A percentile compares a stretch with the other conserved stretches of the same genome.
These are phyloP conservation scores for Metroxylon sagu DNA, from an alignment of 176 grass and related monocot genomes.

Conservation along the genomic window DNA sequence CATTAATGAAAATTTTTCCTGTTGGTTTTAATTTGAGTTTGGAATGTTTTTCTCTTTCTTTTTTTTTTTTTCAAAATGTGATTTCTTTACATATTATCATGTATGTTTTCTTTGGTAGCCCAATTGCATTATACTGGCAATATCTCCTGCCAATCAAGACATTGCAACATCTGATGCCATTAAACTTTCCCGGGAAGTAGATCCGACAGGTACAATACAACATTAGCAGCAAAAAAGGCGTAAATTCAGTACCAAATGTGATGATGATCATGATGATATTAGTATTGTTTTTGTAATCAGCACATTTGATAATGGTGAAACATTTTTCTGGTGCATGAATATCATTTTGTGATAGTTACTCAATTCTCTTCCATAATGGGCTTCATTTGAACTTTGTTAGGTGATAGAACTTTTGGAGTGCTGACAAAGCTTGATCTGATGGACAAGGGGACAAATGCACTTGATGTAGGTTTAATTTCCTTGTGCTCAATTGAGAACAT, in stretches of 20 bases:
- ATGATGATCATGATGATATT: no score
- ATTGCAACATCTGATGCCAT: conserved; percentile 98
- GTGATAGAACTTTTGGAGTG: conserved; percentile 81
- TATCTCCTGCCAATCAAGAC: conserved; percentile 94
- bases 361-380: background rate
- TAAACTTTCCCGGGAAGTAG: conserved; percentile 82
- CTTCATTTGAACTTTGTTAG: conserved; percentile 26
- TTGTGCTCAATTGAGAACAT: background rate
- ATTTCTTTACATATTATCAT: no score
- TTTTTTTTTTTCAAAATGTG: no score
- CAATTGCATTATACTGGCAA: conserved; percentile 81
- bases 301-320: no score
- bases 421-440: conserved; percentile 88
- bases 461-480: conserved; percentile 41
- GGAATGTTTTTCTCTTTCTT: no score
- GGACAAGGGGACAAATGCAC: conserved; percentile 83
- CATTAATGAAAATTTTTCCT: no score
- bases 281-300: no score
- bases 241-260: no score
- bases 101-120: conserved; percentile 44
- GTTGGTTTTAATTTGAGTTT: no score
- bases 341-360: no score
- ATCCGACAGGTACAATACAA: conserved; percentile 49
- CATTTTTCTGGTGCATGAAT: no score
- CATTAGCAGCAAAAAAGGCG: background rate